Evolutionary conservation across 345 rosid genomes (phyloP).

Genomic region (Dimocarpus longan): DNA sequence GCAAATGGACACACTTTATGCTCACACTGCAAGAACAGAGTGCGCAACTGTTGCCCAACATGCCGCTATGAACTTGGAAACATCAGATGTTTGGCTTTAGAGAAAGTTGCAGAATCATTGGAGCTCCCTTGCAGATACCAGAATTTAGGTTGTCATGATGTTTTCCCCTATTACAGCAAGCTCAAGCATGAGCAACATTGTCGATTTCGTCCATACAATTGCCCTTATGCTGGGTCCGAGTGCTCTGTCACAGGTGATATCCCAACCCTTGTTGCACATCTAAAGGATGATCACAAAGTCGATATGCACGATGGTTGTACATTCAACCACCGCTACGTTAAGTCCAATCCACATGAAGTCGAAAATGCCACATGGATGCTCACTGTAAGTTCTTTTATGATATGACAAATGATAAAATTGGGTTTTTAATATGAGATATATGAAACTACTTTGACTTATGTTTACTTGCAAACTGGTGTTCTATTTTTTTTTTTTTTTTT

Average conservation of each 20-base stretch:
- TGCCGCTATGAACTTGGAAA: constrained; percentile 67
- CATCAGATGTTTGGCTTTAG: constrained; percentile 67
- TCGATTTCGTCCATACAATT: constrained; percentile 59
- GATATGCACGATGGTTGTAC: constrained; percentile 84
- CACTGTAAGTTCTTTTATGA: constrained; percentile 48
- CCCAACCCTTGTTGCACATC: constrained; percentile 65
- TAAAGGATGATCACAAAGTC: constrained; percentile 78
- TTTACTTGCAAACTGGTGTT: background rate
- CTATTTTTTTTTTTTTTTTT: background rate
- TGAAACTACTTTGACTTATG: background rate
- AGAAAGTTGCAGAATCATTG: constrained; percentile 64
- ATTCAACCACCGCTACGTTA: constrained; percentile 80
- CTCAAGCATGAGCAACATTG: constrained; percentile 65
- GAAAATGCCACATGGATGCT: constrained; percentile 89
- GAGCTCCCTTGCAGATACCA: constrained; percentile 66
- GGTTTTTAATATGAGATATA: background rate
- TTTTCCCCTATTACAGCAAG: constrained; percentile 63
- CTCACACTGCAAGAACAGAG: constrained; percentile 62
- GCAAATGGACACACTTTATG: constrained; percentile 67
- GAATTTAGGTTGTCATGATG: constrained; percentile 57
- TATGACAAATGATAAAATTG: background rate
- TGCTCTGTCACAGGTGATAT: constrained; percentile 65
- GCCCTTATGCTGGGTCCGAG: constrained; percentile 82
- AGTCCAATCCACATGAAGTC: constrained; percentile 77
- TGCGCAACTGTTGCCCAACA: constrained; percentile 55